phyloP scores from a whole-genome alignment of 345 rosid genomes.

The Cardiospermum halicacabum region DNA sequence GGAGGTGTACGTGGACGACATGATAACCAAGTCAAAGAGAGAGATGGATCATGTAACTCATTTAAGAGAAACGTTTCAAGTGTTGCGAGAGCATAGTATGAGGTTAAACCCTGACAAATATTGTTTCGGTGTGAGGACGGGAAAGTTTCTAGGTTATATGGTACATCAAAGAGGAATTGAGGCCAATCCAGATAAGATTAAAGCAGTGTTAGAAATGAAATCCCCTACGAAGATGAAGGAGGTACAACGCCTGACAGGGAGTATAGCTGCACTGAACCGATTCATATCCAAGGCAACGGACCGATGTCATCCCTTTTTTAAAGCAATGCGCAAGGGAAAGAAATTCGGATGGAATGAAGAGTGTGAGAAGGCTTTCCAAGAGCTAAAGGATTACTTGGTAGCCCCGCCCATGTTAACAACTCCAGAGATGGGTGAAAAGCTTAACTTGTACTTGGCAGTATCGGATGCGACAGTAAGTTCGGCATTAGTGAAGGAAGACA shows the following conservation, averaged over 20 bases:
- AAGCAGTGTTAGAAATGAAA: too few species aligned
- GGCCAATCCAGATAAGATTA: neutral
- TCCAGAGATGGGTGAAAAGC: neutral
- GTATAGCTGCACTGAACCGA: neutral
- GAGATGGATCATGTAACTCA: neutral
- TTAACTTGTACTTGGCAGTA: neutral
- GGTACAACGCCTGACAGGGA: neutral
- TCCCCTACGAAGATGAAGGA: too few species aligned
- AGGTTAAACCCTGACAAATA: neutral
- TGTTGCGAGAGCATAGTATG: neutral
- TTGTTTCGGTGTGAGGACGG: neutral
- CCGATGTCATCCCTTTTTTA: neutral
- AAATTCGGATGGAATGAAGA: neutral
- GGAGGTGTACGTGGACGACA: neutral
- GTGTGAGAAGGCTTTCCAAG: neutral
- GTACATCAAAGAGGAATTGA: neutral
- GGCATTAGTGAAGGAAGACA: neutral
- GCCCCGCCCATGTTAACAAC: neutral
- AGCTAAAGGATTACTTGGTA: neutral
- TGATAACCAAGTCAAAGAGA: neutral
- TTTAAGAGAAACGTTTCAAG: constrained; percentile 32
- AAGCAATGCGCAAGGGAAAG: neutral
- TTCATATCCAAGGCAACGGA: neutral
- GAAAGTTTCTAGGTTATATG: neutral
- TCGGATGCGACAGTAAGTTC: neutral